Conservation (phyloP, 1,139 yeast species). For the Yamadazyma conglobata region DNA sequence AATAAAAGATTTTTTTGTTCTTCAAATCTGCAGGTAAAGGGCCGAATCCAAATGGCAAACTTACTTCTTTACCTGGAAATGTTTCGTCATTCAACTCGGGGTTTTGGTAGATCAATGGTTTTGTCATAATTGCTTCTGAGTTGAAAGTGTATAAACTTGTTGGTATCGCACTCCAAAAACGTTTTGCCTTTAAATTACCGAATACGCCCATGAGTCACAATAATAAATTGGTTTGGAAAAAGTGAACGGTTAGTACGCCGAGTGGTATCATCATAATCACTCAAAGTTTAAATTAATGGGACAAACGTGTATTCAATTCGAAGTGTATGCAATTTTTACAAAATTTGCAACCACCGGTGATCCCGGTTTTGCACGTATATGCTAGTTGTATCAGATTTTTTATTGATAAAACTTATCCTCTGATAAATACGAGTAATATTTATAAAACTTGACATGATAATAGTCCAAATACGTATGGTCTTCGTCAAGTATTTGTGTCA, state of each 20-base stretch:
- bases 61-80: conserved; percentile 34
- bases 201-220: too few species aligned
- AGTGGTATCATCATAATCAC: too few species aligned
- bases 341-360: too few species aligned
- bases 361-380: too few species aligned
- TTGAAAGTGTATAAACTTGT: conserved; percentile 2
- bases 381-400: conserved; percentile 2
- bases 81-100: conserved; percentile 21
- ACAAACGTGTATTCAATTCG: too few species aligned
- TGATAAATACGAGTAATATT: conserved; percentile 1
- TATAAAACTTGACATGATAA: conserved; percentile 9
- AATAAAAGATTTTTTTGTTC: conserved; percentile 61
- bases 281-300: too few species aligned
- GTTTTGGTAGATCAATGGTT: conserved; percentile 18
- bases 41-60: conserved; percentile 44
- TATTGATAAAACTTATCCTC: conserved; percentile 5
- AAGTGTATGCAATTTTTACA: too few species aligned
- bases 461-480: conserved; percentile 11
- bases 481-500: conserved; percentile 8
- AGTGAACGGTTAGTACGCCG: too few species aligned
- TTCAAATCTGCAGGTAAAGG: conserved; percentile 34
- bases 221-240: too few species aligned
- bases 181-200: too few species aligned
- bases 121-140: conserved; percentile 4
- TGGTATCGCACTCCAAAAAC: too few species aligned